Conservation (phyloP, 139 green algal genomes). For the Chlorella ohadii region DNA sequence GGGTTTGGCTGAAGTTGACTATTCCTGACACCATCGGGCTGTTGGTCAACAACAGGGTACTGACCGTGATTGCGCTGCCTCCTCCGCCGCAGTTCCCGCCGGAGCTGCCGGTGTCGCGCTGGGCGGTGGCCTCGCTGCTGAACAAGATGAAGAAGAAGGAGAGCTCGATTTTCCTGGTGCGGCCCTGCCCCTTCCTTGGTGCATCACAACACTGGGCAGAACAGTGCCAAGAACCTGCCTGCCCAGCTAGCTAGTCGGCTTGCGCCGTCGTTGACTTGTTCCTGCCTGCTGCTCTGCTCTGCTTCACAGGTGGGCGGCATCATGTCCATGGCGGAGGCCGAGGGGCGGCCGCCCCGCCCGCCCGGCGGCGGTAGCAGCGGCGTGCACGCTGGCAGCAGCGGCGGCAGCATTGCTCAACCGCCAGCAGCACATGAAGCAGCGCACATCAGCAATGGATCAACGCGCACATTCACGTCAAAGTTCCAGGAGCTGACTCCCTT, state of each 20-base stretch:
- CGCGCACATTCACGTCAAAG: conserved; percentile 83
- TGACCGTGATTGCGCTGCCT: too few species aligned
- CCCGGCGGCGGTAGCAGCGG: not conserved
- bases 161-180: not conserved
- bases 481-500: conserved; percentile 93
- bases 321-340: not conserved
- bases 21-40: too few species aligned
- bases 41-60: too few species aligned
- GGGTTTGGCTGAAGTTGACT: not conserved
- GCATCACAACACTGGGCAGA: too few species aligned
- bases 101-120: conserved; percentile 16
- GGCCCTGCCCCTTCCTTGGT: not conserved
- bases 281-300: too few species aligned
- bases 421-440: too few species aligned
- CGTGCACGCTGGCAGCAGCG: not conserved
- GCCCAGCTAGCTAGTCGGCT: too few species aligned
- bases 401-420: too few species aligned
- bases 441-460: too few species aligned
- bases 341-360: not conserved
- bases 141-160: conserved; percentile 32
- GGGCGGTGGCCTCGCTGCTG: conserved; percentile 23
- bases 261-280: too few species aligned
- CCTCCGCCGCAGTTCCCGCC: not conserved
- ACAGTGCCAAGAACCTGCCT: too few species aligned
- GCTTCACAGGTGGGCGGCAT: too few species aligned